Evolutionary conservation across 2,329 filamentous ascomycete species (phyloP).

Genomic region (Claviceps digitariae): DNA sequence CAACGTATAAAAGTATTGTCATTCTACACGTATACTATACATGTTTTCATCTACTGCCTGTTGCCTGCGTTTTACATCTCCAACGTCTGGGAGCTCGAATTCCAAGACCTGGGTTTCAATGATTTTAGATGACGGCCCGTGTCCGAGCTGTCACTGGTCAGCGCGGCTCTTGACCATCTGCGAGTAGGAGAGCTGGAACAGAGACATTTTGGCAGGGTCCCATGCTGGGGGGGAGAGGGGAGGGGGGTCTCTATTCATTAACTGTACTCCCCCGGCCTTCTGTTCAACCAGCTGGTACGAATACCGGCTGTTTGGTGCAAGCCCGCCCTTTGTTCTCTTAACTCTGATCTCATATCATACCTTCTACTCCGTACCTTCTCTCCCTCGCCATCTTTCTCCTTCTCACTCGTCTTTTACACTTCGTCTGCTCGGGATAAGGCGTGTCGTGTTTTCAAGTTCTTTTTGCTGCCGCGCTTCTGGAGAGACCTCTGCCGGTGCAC

Average conservation of each 20-base stretch:
- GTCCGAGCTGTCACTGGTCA: constrained; percentile 2
- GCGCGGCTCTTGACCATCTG: constrained; percentile 1
- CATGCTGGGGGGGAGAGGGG: constrained; percentile 8
- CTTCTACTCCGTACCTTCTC: neutral
- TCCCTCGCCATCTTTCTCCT: neutral
- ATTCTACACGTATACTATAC: neutral
- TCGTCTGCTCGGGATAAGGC: neutral
- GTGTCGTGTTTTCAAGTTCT: neutral
- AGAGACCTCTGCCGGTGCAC: neutral
- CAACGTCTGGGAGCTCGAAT: neutral
- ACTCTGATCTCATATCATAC: constrained; percentile 4
- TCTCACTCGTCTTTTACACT: neutral
- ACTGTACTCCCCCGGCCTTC: constrained; percentile 4
- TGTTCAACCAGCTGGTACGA: constrained; percentile 6
- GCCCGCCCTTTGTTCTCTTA: constrained; percentile 3
- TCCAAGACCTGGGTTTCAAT: neutral
- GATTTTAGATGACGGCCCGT: constrained; percentile 1
- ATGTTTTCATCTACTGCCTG: neutral
- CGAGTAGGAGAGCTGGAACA: constrained; percentile 12
- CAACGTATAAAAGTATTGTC: neutral
- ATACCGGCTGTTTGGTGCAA: constrained; percentile 6
- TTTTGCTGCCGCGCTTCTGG: neutral
- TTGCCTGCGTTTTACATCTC: neutral
- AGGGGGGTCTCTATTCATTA: constrained; percentile 1
- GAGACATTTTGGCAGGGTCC: constrained; percentile 9